phyloP scores from a whole-genome alignment of 139 green algal genomes.

The Mesotaenium endlicherianum region DNA sequence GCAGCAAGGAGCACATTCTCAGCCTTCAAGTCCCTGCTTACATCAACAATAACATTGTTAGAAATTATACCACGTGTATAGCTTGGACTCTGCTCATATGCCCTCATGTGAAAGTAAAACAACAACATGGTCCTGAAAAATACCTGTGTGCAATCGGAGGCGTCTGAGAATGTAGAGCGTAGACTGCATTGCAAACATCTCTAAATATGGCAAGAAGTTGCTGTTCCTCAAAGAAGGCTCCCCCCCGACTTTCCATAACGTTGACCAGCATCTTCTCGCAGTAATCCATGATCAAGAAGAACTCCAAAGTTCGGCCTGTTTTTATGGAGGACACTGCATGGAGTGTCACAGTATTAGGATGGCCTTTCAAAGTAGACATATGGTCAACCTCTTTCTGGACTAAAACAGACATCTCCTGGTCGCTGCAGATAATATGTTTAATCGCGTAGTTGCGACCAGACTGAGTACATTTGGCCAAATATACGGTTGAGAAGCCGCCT shows the following conservation, averaged over 20 bases:
- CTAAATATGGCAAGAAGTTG: slow-evolving; percentile 43
- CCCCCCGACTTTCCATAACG: slow-evolving; percentile 17
- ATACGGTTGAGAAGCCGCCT: slow-evolving; percentile 48
- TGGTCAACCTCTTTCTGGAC: slow-evolving; percentile 25
- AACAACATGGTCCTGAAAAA: neutral
- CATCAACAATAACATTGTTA: neutral
- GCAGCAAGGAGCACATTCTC: slow-evolving; percentile 86
- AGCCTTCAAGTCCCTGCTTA: slow-evolving; percentile 79
- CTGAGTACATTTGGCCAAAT: slow-evolving; percentile 22
- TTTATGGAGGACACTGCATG: slow-evolving; percentile 25
- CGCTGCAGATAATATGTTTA: slow-evolving; percentile 43
- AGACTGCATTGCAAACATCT: slow-evolving; percentile 48
- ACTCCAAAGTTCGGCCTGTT: slow-evolving; percentile 9
- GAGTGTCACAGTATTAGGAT: slow-evolving; percentile 45
- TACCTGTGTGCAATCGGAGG: slow-evolving; percentile 48
- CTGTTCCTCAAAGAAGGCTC: slow-evolving; percentile 24
- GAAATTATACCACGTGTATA: neutral
- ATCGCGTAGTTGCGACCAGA: slow-evolving; percentile 28
- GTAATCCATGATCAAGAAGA: slow-evolving; percentile 42
- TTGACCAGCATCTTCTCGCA: slow-evolving; percentile 49
- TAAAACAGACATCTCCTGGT: slow-evolving; percentile 17
- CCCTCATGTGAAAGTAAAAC: neutral
- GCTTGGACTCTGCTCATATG: neutral
- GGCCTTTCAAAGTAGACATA: slow-evolving; percentile 26
- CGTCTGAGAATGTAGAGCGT: slow-evolving; percentile 36